Percentiles rank a stretch among this genome's conserved stretches.
Evolutionary conservation across 2,329 filamentous ascomycete species (phyloP).

Genomic region (Colletotrichum theobromicola): DNA sequence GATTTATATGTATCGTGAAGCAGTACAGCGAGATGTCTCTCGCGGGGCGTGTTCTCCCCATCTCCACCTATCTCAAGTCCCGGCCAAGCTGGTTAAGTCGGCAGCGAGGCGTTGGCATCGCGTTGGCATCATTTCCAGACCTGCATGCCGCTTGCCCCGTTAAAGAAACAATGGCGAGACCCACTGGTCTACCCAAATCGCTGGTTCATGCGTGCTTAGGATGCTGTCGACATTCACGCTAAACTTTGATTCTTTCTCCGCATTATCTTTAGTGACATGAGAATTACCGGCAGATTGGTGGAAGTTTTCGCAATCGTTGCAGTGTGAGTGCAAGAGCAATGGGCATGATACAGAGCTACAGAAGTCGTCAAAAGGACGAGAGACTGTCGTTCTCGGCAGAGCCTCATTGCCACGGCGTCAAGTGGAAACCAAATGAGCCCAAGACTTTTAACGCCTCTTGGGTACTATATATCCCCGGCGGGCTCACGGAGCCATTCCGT

Average conservation of each 20-base stretch:
- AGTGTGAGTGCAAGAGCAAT: background rate
- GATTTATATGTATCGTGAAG: background rate
- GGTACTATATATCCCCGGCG: background rate
- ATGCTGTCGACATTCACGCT: background rate
- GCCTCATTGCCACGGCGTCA: background rate
- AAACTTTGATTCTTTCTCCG: background rate
- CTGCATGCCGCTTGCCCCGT: background rate
- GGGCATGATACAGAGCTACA: background rate
- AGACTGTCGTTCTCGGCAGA: background rate
- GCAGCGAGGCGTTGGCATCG: conserved; percentile 2
- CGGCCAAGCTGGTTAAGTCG: conserved; percentile 9
- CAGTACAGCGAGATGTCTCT: background rate
- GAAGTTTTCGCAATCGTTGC: background rate
- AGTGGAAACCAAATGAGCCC: background rate
- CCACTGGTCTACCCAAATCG: background rate
- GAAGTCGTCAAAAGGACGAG: background rate
- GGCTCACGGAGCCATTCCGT: background rate
- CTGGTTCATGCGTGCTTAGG: background rate
- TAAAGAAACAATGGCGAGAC: background rate
- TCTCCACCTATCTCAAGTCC: background rate
- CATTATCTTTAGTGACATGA: background rate
- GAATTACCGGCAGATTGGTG: background rate
- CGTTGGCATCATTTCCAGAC: conserved; percentile 2
- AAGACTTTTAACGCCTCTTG: conserved; percentile 2
- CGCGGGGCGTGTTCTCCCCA: background rate